These are phyloP conservation scores for Castanopsis chinensis DNA, from an alignment of 306 rosid genomes.

Conservation along the genomic window DNA sequence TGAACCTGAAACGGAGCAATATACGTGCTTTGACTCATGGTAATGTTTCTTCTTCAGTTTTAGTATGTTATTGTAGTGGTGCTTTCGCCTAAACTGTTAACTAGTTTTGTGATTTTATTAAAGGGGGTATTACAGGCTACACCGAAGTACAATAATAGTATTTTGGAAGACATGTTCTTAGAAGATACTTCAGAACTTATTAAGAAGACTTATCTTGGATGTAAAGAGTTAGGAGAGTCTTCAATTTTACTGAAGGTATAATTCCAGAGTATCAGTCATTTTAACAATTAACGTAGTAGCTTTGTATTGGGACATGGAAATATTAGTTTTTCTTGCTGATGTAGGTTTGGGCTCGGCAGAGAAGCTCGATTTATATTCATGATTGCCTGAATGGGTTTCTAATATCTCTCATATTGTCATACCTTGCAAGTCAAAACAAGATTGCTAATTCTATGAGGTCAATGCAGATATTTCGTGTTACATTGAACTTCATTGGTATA, in stretches of 20 bases:
- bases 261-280: background rate
- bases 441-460: slow-evolving; percentile 64
- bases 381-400: slow-evolving; percentile 85
- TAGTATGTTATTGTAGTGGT: background rate
- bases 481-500: slow-evolving; percentile 74
- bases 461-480: slow-evolving; percentile 64
- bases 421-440: slow-evolving; percentile 53
- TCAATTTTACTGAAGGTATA: slow-evolving; percentile 73
- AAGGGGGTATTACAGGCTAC: slow-evolving; percentile 64
- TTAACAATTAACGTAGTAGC: background rate
- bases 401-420: slow-evolving; percentile 65
- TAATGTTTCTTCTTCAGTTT: slow-evolving; percentile 24
- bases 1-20: slow-evolving; percentile 67
- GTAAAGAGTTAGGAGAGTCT: slow-evolving; percentile 74
- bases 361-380: slow-evolving; percentile 57
- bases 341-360: slow-evolving; percentile 89
- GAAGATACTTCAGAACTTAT: slow-evolving; percentile 55
- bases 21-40: slow-evolving; percentile 63
- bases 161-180: slow-evolving; percentile 81
- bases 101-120: slow-evolving; percentile 18
- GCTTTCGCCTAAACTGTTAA: slow-evolving; percentile 15
- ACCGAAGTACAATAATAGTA: slow-evolving; percentile 83
- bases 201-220: slow-evolving; percentile 46
- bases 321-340: slow-evolving; percentile 17
- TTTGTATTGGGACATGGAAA: background rate